Evolutionary conservation across 2,329 filamentous ascomycete genomes (phyloP), one percentile per base, ranked within the genome.

Genomic region (Sporothrix mexicana): DNA sequence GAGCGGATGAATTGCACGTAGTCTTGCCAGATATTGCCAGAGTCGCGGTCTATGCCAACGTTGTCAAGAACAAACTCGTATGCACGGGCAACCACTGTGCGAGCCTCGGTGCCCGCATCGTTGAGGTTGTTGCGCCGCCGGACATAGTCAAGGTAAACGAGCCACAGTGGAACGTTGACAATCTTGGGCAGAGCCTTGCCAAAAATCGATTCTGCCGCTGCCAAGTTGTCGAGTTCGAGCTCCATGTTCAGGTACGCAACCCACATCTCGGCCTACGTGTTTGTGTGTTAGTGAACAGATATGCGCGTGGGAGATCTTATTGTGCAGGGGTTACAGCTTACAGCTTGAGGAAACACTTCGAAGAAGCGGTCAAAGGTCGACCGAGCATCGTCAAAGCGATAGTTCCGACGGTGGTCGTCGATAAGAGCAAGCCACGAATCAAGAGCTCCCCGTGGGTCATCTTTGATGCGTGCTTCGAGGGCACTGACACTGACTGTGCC

Each of bases 1-100:
- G 90, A 93, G 79, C 94, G 95, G 81, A 98, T 89, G 79, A 99
- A 98, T 76, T 96, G 91, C 74, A 99, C 91, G 78, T 98, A 98
- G 76, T 99, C 96, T 74, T 92, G 89, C 96, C 96, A 99, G 72
- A 99, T 91, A 76, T 88, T 89, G 49, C 94, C 95, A 12, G 95
- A 92, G 78, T 97, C 94, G 78, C 94, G 92, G 82, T 99, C 96
- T 77, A 96, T 90, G 41, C 97, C 97, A 75, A 99, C 91, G 76
- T 93, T 93, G 77, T 93, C 89, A 62, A 99, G 89, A 7, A 97
- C 95, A 79, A 97, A 94, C 75, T 98, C 94, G 81, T 98, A 99
- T 2, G 94, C 93, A 75, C 94, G 91, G 23, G 90, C 91, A 72
- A 99, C 91, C 8, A 92, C 92, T 76, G 90, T 88, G 74, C 96